A percentile compares a stretch with the other conserved stretches of the same genome.
These are phyloP conservation scores for Neobulgaria alba DNA, from an alignment of 2,329 filamentous ascomycete species.

Conservation along the genomic window DNA sequence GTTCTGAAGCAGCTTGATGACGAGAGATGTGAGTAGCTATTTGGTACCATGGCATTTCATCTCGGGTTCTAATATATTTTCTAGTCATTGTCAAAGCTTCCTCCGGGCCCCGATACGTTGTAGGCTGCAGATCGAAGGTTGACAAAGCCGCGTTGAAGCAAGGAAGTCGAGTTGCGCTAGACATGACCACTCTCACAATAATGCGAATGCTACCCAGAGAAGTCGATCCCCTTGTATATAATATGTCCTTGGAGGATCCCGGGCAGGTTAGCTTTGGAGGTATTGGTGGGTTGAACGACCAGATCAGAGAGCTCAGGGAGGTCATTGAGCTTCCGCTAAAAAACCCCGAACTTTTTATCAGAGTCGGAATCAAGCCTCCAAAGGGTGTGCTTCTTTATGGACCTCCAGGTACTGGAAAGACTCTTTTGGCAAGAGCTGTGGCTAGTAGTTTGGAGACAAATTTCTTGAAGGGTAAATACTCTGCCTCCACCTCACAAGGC, in stretches of 20 bases:
- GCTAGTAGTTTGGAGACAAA: constrained; percentile 96
- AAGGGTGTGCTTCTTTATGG: constrained; percentile 96
- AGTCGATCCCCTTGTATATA: constrained; percentile 97
- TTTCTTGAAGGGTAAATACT: constrained; percentile 76
- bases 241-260: constrained; percentile 98
- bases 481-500: not conserved
- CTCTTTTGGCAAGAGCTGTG: constrained; percentile 84
- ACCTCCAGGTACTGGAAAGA: constrained; percentile 95
- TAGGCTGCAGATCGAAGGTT: constrained; percentile 96
- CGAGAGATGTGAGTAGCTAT: constrained; percentile 72
- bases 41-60: not conserved
- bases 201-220: constrained; percentile 99
- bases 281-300: constrained; percentile 95
- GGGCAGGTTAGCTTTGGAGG: constrained; percentile 96
- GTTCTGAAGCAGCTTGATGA: constrained; percentile 98
- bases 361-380: constrained; percentile 97
- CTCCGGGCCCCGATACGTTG: constrained; percentile 92
- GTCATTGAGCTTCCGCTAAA: constrained; percentile 97
- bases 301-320: constrained; percentile 93
- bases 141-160: constrained; percentile 97
- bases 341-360: constrained; percentile 93
- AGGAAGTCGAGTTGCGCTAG: constrained; percentile 91
- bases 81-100: constrained; percentile 97
- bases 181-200: constrained; percentile 99
- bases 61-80: constrained; percentile 15